Evolutionary conservation across 1,284 basidiomycete species (phyloP).

Genomic region (Tylopilus sp.): DNA sequence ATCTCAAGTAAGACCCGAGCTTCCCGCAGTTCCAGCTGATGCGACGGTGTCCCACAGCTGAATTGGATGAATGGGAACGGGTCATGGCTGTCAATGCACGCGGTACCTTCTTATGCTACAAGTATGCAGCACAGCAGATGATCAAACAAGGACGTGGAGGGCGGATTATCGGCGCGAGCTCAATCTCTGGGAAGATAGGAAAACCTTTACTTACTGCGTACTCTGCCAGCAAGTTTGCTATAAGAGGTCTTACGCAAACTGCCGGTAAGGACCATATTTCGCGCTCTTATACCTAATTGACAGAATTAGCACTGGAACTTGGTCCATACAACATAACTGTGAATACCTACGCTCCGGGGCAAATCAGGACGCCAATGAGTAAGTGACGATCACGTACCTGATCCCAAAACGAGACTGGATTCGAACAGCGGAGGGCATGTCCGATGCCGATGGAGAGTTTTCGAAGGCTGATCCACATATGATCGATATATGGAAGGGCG

Average conservation of each 20-base stretch:
- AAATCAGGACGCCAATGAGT: constrained; percentile 2
- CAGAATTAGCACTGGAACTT: constrained; percentile 2
- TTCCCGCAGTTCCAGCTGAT: background rate
- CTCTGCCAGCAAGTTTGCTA: constrained; percentile 4
- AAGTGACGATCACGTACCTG: background rate
- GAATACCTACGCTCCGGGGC: background rate
- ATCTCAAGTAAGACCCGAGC: constrained; percentile 7
- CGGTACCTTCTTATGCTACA: constrained; percentile 36
- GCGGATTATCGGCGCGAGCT: constrained; percentile 35
- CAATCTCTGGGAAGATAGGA: constrained; percentile 16
- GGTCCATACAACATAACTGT: constrained; percentile 3
- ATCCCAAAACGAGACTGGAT: background rate
- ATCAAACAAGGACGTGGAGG: constrained; percentile 39
- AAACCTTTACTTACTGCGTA: constrained; percentile 7
- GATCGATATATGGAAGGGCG: background rate
- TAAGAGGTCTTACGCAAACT: constrained; percentile 5
- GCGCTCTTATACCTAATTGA: background rate
- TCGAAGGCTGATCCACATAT: background rate
- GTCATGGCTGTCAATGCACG: constrained; percentile 28
- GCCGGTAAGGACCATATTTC: background rate
- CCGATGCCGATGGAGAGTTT: background rate
- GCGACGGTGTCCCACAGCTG: constrained; percentile 7
- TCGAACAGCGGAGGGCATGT: background rate
- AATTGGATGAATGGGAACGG: constrained; percentile 26
- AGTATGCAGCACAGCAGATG: constrained; percentile 35